These are phyloP conservation scores for Cryphonectria parasitica DNA, from an alignment of 2,329 filamentous ascomycete species.

Conservation along the genomic window DNA sequence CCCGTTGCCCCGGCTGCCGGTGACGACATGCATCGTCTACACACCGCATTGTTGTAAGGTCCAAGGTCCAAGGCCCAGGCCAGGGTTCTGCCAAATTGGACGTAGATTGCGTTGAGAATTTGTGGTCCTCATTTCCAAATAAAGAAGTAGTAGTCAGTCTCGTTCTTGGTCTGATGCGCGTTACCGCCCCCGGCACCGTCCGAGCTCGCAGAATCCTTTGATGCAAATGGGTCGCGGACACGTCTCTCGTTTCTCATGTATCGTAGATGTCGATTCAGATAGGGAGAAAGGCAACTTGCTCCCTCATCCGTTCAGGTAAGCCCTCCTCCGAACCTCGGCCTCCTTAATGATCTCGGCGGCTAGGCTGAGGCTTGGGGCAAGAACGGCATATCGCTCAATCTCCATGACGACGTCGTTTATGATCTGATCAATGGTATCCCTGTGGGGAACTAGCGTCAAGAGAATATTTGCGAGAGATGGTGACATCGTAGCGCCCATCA, in stretches of 20 bases:
- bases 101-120: background rate
- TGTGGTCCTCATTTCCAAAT: background rate
- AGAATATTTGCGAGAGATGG: conserved; percentile 71
- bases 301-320: conserved; percentile 59
- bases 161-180: background rate
- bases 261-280: too few relatives aligned
- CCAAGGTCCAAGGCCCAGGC: background rate
- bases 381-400: conserved; percentile 72
- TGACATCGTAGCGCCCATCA: conserved; percentile 86
- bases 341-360: conserved; percentile 82
- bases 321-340: conserved; percentile 72
- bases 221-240: background rate
- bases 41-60: background rate
- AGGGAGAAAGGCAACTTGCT: background rate
- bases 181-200: background rate
- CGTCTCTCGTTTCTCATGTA: background rate
- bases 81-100: background rate
- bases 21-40: background rate
- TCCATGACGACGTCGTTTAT: conserved; percentile 78
- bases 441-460: conserved; percentile 56
- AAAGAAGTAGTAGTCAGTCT: background rate
- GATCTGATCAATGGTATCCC: conserved; percentile 71
- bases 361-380: conserved; percentile 76
- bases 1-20: background rate
- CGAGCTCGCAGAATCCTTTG: background rate